Evolutionary conservation across 495 filamentous ascomycete species (phyloP), one percentile per base, ranked within the genome.

Genomic region (Lichina pygmaea): DNA sequence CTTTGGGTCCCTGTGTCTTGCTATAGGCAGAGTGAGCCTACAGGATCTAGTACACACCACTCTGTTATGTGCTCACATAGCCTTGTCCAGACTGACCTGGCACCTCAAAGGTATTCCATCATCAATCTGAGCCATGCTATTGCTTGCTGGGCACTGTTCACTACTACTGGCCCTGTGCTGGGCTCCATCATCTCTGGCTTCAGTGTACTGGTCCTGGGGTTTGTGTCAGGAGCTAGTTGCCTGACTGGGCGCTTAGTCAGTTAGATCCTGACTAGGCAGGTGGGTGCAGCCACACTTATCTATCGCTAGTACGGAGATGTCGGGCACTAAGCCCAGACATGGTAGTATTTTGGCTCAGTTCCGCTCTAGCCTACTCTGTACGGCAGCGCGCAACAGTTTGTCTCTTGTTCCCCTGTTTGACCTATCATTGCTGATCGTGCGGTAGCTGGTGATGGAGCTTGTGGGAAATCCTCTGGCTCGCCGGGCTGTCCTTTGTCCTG

Each of bases 1-100:
- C 58, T 69, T 71, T 43, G 67, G 67, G 34, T 57, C 52, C 6
- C 67, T 66, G 6, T 67, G 63, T 53, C 57, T 71, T 5, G 67
- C 67, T 7, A 67, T 63, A 2, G 70, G 70, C 31, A 70, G 70
- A 31, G 70, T 71, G 7, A 65, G 64, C 15, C 9, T 46, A 31
- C 44, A 46, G 38, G 44, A 46, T 17, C 40, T 46, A 31, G 42
- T 43, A 43, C 12, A 6, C 24, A 24, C 17, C 38, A n/a, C 17
- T 4, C 38, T 4, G 38, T 40, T 40, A 16, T 16, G 38, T n/a
- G 12, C 38, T n/a, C 38, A n/a, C 12, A 4, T 40, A 3, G 15
- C 17, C 17, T 40, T 16, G 15, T 2, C 12, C 38, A 4, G 38
- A 40, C 17, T n/a, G 38, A 40, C 38, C 12, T 40, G 15, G 12